Evolutionary conservation across 305 asterid genomes (phyloP), one percentile per base, ranked within the genome.

Genomic region (Rubia balearica): DNA sequence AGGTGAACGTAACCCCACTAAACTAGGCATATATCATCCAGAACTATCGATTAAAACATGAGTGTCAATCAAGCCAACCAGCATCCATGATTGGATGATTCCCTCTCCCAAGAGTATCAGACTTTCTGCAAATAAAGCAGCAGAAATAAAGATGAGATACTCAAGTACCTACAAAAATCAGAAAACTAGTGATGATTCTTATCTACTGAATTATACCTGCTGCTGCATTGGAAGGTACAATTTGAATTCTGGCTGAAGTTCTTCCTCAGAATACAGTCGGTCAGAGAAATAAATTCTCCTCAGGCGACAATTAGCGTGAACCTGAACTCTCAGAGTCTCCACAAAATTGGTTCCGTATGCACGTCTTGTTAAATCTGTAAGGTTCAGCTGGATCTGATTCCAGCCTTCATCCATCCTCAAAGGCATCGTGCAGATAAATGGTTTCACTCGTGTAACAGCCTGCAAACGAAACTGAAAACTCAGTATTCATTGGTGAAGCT

Each of bases 201-300:
- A 36, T 19, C 10, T 8, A 53, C 38, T 21, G 4, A 22, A 59
- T 2, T 68, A 42, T 42, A 85, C 97, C 95, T 94, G 57, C 57
- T 51, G 57, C 57, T 51, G 99, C 91, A 88, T 89, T 14, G 97
- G 99, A 70, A 94, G 96, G 86, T 91, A 94, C 64, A 94, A 78
- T 81, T 94, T 94, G 84, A 94, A 94, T 78, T 94, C 98, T 17
- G 99, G 99, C 56, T 98, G 97, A 65, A 94, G 95, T 76, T 91
- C 98, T 84, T 94, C 99, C 80, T 94, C 96, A 24, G 99, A 91
- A 81, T 94, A 94, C 6, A 91, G 87, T 71, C 97, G 97, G 61
- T 94, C 99, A 1, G 96, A 89, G 81, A 94, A 94, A 73, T 94
- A 94, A 61, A 89, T 91, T 80, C 99, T 88, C 75, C 99, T 87